Base-by-base conservation (phyloP, 1,284 basidiomycete genomes). In the Fomitopsis betulina region DNA sequence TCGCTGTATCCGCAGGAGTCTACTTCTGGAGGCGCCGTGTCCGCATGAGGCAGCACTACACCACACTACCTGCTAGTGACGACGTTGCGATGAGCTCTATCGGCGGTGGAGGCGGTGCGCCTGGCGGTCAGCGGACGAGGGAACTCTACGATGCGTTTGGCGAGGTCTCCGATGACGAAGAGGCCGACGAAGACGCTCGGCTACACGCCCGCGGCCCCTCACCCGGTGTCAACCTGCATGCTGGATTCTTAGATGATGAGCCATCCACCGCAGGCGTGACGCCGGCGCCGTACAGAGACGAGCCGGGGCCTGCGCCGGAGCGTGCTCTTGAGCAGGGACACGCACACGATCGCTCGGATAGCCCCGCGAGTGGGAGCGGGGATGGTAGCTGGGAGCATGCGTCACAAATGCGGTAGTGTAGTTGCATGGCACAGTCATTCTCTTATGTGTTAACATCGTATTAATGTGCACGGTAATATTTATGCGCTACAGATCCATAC, bases 141-240 rank as follows among this genome's bases (percentile, higher is more conserved):
- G 94, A 96, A 71, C 70, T 96, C 57, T 96, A 96, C 67, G 94
- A 96, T 73, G 93, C 94, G 15, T 96, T 96, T 73, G 93, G 93
- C 21, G 92, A 94, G 70, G 80, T 86, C 33, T 88, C 85, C 27
- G 89, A 91, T 63, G 87, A 91, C 42, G 81, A 82, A 38, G 85
- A 90, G 60, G 86, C 78, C 30, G 83, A 91, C 68, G 89, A 92
- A 67, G 78, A 81, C 64, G 85, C 85, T 5, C 77, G 78, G 42
- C 72, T 91, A 55, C 68, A 65, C 30, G 66, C 67, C 8, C 62
- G 64, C 38, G 65, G 58, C 10, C 64, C 60, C 17, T 67, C 64
- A 58, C 66, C 72, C 2, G 72, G 59, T 5, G 71, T 66, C 15
- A 63, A 65, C 73, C 7, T 86, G 68, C 85, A 89, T 66, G 79